phyloP scores from a whole-genome alignment of 345 rosid genomes.

The Erucastrum elatum region DNA sequence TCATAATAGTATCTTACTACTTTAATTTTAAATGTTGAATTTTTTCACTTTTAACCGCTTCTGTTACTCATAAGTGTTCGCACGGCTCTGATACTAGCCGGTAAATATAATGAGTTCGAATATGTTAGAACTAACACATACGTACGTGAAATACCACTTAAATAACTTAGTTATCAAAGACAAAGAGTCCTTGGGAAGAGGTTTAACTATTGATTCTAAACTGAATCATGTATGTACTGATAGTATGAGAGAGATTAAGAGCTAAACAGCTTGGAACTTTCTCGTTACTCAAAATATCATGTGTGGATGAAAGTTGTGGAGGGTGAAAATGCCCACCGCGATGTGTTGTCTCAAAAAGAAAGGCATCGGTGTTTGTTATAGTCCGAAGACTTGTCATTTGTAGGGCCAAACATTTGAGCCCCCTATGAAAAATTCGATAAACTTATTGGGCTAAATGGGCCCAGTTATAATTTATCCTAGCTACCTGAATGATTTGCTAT shows the following conservation, averaged over 20 bases:
- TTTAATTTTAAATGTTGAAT: no score
- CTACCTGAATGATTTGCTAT: constrained; percentile 1
- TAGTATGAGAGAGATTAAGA: background rate
- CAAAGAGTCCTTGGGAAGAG: background rate
- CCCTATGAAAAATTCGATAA: background rate
- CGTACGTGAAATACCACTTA: background rate
- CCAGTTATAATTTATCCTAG: constrained; percentile 3
- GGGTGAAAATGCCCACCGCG: constrained; percentile 28
- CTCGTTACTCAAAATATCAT: background rate
- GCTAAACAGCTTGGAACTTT: background rate
- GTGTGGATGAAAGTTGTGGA: constrained; percentile 1
- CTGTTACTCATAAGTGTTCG: no score
- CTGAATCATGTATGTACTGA: background rate
- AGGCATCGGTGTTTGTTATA: constrained; percentile 3
- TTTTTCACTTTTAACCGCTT: no score
- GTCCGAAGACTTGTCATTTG: constrained; percentile 20
- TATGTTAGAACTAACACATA: background rate
- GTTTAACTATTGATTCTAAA: background rate
- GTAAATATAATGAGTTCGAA: background rate
- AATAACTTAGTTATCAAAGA: background rate
- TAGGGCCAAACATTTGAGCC: constrained; percentile 30
- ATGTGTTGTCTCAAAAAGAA: constrained; percentile 8
- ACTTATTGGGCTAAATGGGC: constrained; percentile 28
- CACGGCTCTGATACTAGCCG: no score
- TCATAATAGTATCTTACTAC: no score